These are phyloP conservation scores for Fragaria nilgerrensis DNA, from an alignment of 306 rosid genomes.

Conservation along the genomic window DNA sequence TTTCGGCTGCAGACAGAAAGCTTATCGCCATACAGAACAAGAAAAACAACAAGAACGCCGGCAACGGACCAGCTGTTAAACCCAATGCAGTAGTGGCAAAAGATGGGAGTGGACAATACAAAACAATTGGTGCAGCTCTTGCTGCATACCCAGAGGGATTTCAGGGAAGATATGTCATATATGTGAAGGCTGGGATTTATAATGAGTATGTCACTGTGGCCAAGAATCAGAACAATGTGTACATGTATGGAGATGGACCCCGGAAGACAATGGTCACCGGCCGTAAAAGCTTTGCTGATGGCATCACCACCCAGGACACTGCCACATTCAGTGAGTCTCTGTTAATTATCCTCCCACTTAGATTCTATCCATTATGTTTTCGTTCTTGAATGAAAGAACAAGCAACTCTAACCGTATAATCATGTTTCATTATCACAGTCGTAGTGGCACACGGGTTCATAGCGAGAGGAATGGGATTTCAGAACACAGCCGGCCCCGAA, in stretches of 20 bases:
- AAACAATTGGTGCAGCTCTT: conserved; percentile 24
- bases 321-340: conserved; percentile 27
- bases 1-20: conserved; percentile 11
- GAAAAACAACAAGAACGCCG: background rate
- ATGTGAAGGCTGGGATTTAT: conserved; percentile 31
- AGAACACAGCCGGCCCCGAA: conserved; percentile 22
- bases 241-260: conserved; percentile 31
- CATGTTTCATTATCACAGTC: background rate
- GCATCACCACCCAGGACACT: conserved; percentile 23
- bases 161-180: conserved; percentile 22
- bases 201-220: conserved; percentile 13
- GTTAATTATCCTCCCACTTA: background rate
- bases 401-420: background rate
- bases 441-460: conserved; percentile 21
- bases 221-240: conserved; percentile 25
- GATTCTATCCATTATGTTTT: background rate
- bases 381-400: background rate
- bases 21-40: background rate
- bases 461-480: conserved; percentile 21
- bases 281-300: conserved; percentile 22
- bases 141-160: conserved; percentile 19
- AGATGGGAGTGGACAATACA: conserved; percentile 32
- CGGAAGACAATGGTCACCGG: conserved; percentile 23
- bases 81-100: conserved; percentile 29
- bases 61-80: background rate